phyloP scores from a whole-genome alignment of 1,284 basidiomycete species.

The Lignosus rhinocerotis region DNA sequence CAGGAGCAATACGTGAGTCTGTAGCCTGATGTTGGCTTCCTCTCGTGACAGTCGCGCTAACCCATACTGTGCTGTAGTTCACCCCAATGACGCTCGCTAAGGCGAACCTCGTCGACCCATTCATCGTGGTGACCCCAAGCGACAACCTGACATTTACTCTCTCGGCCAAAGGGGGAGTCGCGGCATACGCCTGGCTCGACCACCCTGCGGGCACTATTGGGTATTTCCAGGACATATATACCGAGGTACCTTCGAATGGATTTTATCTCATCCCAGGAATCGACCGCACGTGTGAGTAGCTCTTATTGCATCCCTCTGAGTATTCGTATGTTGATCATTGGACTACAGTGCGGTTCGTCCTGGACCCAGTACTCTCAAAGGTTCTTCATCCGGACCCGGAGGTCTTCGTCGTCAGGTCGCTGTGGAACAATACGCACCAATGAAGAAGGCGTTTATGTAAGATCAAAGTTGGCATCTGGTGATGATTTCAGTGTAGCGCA shows the following conservation, averaged over 20 bases:
- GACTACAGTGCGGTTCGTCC: conserved; percentile 45
- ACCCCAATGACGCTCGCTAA: conserved; percentile 50
- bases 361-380: conserved; percentile 41
- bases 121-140: conserved; percentile 39
- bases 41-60: not conserved
- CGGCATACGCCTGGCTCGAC: conserved; percentile 60
- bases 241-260: conserved; percentile 46
- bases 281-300: conserved; percentile 45
- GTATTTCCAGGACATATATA: conserved; percentile 47
- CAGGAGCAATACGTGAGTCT: conserved; percentile 54
- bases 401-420: conserved; percentile 53
- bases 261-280: conserved; percentile 55
- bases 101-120: conserved; percentile 47
- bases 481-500: too few relatives aligned
- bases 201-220: conserved; percentile 56
- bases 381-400: conserved; percentile 39
- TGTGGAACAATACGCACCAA: conserved; percentile 60
- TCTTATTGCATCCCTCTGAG: not conserved
- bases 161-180: conserved; percentile 54
- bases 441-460: conserved; percentile 1
- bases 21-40: not conserved
- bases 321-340: not conserved
- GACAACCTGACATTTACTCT: conserved; percentile 48
- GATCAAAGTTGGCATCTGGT: too few relatives aligned
- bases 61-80: conserved; percentile 39